A percentile compares a stretch with the other conserved stretches of the same genome.
These are phyloP conservation scores for Laetiporus sulphureus DNA, from an alignment of 1,284 basidiomycete genomes.

Conservation along the genomic window DNA sequence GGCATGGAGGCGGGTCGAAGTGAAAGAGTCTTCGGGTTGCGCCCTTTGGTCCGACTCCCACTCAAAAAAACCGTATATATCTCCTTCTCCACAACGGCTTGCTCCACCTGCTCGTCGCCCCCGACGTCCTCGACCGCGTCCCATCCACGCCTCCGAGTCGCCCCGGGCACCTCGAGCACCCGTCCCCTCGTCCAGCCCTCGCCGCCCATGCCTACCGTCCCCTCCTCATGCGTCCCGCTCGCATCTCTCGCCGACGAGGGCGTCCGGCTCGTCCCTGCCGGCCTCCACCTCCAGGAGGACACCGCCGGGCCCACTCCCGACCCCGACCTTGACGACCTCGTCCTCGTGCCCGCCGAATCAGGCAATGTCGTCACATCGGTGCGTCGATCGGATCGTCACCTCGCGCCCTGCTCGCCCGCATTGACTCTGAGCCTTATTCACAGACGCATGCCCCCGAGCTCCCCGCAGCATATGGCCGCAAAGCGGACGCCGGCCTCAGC, in stretches of 20 bases:
- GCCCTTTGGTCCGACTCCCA: no score
- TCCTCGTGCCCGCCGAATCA: constrained; percentile 14
- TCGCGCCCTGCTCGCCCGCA: background rate
- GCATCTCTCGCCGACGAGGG: constrained; percentile 5
- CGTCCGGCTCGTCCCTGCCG: constrained; percentile 2
- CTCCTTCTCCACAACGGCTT: no score
- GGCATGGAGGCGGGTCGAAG: no score
- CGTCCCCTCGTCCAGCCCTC: no score
- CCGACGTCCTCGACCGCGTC: no score
- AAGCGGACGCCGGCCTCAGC: no score
- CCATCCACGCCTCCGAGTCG: no score
- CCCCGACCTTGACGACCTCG: constrained; percentile 20
- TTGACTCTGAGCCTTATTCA: background rate
- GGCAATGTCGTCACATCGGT: constrained; percentile 17
- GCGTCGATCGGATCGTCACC: constrained; percentile 1
- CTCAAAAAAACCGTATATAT: no score
- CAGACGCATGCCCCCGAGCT: constrained; percentile 7
- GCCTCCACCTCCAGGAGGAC: background rate
- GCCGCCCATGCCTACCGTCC: constrained; percentile 17
- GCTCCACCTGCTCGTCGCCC: no score
- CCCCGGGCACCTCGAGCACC: no score
- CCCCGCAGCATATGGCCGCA: background rate
- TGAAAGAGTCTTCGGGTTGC: no score
- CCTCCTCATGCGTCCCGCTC: constrained; percentile 8
- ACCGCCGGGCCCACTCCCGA: constrained; percentile 19